Percentiles rank a stretch among this genome's conserved stretches.
These are phyloP conservation scores for Wickerhamomyces strasburgensis DNA, from an alignment of 805 yeast genomes.

Conservation along the genomic window DNA sequence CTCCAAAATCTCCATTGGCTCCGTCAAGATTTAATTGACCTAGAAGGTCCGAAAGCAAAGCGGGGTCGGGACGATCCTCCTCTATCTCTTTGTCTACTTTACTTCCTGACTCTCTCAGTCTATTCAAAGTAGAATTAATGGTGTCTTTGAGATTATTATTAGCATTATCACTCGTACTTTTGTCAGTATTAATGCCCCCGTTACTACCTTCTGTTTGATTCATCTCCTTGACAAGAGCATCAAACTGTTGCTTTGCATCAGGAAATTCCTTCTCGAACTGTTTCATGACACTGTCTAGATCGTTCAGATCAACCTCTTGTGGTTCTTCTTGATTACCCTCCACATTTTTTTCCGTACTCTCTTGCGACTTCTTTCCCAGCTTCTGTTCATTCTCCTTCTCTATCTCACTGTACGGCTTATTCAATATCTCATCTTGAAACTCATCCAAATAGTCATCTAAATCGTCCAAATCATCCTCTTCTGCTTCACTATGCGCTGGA, in stretches of 20 bases:
- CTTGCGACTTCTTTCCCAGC: conserved; percentile 1
- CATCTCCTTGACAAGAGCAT: conserved; percentile 33
- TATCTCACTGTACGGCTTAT: conserved; percentile 33
- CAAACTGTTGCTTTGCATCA: conserved; percentile 46
- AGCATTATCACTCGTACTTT: conserved; percentile 5
- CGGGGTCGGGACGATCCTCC: conserved; percentile 44
- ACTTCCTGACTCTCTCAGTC: conserved; percentile 73
- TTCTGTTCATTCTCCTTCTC: conserved; percentile 15
- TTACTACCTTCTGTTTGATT: conserved; percentile 20
- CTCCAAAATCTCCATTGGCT: conserved; percentile 30
- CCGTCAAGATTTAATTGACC: conserved; percentile 50
- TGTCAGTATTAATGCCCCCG: conserved; percentile 4
- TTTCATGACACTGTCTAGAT: conserved; percentile 5
- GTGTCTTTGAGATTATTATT: conserved; percentile 56
- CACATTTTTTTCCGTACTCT: conserved; percentile 22
- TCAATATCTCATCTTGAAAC: conserved; percentile 65
- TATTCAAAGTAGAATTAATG: conserved; percentile 72
- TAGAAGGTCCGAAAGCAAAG: conserved; percentile 57
- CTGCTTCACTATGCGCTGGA: no score
- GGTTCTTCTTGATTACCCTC: conserved; percentile 26
- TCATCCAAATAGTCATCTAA: conserved; percentile 84
- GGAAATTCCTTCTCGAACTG: conserved; percentile 44
- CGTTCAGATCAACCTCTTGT: conserved; percentile 16
- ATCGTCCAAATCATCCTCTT: conserved; percentile 57
- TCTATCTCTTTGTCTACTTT: conserved; percentile 57